Evolutionary conservation across 2,329 filamentous ascomycete species (phyloP).

Genomic region (Fusarium nelsonii): DNA sequence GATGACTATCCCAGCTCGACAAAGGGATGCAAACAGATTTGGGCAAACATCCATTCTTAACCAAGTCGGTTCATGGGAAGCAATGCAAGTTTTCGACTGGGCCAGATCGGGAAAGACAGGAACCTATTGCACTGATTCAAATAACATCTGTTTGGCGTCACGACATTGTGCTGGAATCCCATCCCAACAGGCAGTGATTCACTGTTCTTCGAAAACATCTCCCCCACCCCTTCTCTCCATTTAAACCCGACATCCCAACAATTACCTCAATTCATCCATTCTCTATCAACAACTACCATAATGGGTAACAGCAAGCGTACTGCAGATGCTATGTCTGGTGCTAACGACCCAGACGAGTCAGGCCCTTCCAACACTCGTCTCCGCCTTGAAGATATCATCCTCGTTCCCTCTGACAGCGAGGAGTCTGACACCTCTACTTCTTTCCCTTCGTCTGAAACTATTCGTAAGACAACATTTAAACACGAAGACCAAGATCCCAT

Average conservation of each 20-base stretch:
- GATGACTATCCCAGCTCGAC: not conserved
- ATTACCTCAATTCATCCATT: not conserved
- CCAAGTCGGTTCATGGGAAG: too few relatives aligned
- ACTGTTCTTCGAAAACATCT: not conserved
- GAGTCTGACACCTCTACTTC: not conserved
- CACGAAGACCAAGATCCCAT: too few relatives aligned
- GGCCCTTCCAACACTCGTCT: not conserved
- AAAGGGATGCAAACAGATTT: not conserved
- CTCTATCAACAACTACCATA: not conserved
- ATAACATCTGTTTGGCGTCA: not conserved
- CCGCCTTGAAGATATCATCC: not conserved
- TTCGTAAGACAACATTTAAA: not conserved
- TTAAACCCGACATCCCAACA: not conserved
- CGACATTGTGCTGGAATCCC: too few relatives aligned
- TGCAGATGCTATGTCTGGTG: not conserved
- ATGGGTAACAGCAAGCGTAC: conserved; percentile 8
- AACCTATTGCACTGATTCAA: not conserved
- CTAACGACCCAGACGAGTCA: not conserved
- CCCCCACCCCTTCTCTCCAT: not conserved
- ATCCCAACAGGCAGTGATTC: not conserved
- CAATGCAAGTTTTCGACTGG: too few relatives aligned
- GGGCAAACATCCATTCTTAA: not conserved
- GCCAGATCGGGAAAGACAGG: too few relatives aligned
- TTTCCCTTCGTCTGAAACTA: not conserved
- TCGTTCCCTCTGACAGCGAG: not conserved